Base-by-base conservation (phyloP, 352 stramenopile species). In the Pythium utonaiense region DNA sequence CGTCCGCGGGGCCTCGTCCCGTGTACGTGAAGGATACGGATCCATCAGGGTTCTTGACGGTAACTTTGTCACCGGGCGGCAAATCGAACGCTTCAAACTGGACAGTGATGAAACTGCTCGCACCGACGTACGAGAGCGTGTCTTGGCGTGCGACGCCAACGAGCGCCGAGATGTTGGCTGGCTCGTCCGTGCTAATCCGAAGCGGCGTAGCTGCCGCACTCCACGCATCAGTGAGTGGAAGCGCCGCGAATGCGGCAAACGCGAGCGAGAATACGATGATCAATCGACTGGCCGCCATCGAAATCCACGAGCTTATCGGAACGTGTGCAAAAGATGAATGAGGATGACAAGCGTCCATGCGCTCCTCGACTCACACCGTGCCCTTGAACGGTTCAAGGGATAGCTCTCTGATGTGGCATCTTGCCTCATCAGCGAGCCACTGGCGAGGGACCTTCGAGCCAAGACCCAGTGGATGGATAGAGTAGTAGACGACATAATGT, bases 71-170 rank as follows among this genome's bases (percentile, higher is more conserved):
- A 22, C 70, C 73, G 6, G 70, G 53, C 5, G 79, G 79, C 8
- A 91, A 55, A 54, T 82, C 66, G 53, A 91, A 86, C 31, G 47
- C 38, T 56, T 66, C 47, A 40, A 91, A 88, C 58, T 86, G 72
- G 19, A 89, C 69, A 7, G 74, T 57, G 28, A 86, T 77, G 58
- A 86, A 85, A n/a, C n/a, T n/a, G 9, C 57, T 76, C 24, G 78
- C 72, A 28, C 70, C 67, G 36, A 75, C 50, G 70, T 86, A 72
- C 44, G 70, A 66, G 40, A 68, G 38, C 3, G 30, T 50, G 36
- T 68, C 55, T 3, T 30, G n/a, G 16, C 55, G 55, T 7, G 48
- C 44, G 17, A 25, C 44, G 24, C 59, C 59, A 3, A 25, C 28
- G 19, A 22, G 12, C 9, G 48, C 58, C 14, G 49, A 36, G 58